Conservation (phyloP, 2,329 filamentous ascomycete genomes). For the Scedosporium dehoogii region DNA sequence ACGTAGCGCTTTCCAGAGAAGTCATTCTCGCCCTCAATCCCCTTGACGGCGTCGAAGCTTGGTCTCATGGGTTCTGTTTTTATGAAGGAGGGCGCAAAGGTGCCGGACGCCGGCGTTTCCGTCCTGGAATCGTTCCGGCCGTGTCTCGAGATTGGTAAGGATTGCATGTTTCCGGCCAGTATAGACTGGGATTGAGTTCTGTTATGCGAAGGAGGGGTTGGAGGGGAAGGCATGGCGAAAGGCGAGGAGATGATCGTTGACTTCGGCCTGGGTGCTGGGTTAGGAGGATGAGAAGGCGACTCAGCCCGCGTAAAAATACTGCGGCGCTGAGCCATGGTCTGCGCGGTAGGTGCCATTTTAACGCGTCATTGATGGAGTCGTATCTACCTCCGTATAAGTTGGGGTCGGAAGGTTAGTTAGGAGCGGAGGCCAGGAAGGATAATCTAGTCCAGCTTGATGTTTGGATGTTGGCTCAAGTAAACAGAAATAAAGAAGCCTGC, state of each 20-base stretch:
- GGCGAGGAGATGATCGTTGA: constrained; percentile 64
- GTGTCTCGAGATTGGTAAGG: constrained; percentile 26
- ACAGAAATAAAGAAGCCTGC: neutral
- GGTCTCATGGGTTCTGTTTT: constrained; percentile 68
- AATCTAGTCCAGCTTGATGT: neutral
- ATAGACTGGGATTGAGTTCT: constrained; percentile 52
- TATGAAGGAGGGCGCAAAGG: constrained; percentile 95
- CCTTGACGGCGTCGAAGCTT: constrained; percentile 46
- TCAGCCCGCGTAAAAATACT: constrained; percentile 66
- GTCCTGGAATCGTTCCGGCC: constrained; percentile 52
- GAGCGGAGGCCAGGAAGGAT: neutral
- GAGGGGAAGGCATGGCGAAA: constrained; percentile 27
- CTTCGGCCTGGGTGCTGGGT: constrained; percentile 52
- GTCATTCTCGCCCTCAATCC: constrained; percentile 95
- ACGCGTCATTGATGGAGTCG: constrained; percentile 5
- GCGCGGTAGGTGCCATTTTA: constrained; percentile 33
- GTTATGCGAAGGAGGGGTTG: constrained; percentile 43
- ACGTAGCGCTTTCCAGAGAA: constrained; percentile 98
- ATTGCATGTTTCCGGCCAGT: neutral
- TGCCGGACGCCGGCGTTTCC: constrained; percentile 57
- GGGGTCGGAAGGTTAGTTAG: neutral
- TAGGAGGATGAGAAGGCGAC: constrained; percentile 55
- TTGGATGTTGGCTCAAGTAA: neutral
- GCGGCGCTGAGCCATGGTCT: constrained; percentile 53
- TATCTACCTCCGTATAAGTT: neutral